A percentile compares a stretch with the other conserved stretches of the same genome.
phyloP scores from a whole-genome alignment of 768 basidiomycete species.

The Mycena olivaceomarginata region DNA sequence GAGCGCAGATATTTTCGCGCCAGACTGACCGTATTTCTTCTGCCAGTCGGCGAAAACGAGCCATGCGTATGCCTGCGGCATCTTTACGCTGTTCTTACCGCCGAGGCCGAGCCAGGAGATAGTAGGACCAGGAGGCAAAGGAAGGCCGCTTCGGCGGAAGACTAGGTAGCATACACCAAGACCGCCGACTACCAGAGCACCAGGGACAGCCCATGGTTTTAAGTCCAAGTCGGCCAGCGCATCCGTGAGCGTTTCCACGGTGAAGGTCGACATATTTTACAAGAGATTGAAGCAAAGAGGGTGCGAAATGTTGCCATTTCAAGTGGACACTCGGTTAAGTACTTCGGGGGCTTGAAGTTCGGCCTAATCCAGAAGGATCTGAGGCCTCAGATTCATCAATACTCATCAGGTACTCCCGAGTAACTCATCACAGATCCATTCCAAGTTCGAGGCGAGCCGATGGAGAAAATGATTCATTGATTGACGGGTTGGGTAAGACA shows the following conservation, averaged over 20 bases:
- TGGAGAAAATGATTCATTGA: too few relatives aligned
- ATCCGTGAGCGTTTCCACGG: neutral
- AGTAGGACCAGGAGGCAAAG: constrained; percentile 75
- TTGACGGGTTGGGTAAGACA: too few relatives aligned
- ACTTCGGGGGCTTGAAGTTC: too few relatives aligned
- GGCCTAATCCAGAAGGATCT: too few relatives aligned
- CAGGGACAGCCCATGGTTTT: constrained; percentile 12
- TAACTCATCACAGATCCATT: too few relatives aligned
- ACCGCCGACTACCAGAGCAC: neutral
- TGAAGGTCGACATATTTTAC: constrained; percentile 4
- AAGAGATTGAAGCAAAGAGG: neutral
- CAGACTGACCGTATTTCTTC: constrained; percentile 60
- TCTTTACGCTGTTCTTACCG: constrained; percentile 54
- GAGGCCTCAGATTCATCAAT: too few relatives aligned
- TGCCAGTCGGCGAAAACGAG: constrained; percentile 64
- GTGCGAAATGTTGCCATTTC: too few relatives aligned
- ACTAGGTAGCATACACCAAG: constrained; percentile 10
- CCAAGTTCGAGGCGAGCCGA: too few relatives aligned
- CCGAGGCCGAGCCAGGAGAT: constrained; percentile 63
- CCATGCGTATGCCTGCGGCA: constrained; percentile 57
- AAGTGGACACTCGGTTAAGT: too few relatives aligned
- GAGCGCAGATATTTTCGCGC: constrained; percentile 7
- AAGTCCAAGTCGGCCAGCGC: neutral
- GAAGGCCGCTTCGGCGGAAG: constrained; percentile 45
- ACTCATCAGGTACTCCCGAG: too few relatives aligned